Conservation (phyloP, 1,284 basidiomycete species). For the Agroathelia rolfsii region DNA sequence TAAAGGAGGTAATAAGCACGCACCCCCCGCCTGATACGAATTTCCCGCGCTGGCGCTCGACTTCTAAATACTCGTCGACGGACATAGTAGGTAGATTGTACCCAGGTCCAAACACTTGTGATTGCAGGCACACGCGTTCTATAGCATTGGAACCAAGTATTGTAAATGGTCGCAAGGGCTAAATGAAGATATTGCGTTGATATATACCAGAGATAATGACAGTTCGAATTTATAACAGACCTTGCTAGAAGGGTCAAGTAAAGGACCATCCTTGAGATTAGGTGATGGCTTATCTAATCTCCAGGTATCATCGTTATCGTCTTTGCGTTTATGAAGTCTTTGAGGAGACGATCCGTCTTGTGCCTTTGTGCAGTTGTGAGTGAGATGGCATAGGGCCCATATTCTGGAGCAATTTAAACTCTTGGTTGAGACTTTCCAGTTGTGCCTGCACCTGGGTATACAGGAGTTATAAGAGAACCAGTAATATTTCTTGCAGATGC, state of each 20-base stretch:
- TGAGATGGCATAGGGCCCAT: slow-evolving; percentile 36
- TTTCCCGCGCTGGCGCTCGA: slow-evolving; percentile 78
- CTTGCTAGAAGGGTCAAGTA: slow-evolving; percentile 70
- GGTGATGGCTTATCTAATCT: slow-evolving; percentile 51
- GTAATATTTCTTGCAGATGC: slow-evolving; percentile 50
- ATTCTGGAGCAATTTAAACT: slow-evolving; percentile 60
- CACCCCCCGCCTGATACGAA: slow-evolving; percentile 84
- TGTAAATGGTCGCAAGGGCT: slow-evolving; percentile 83
- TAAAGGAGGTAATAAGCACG: slow-evolving; percentile 19
- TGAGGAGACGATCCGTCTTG: slow-evolving; percentile 21
- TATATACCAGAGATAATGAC: slow-evolving; percentile 7
- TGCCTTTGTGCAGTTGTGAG: no score
- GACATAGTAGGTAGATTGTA: slow-evolving; percentile 92
- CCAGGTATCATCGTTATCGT: slow-evolving; percentile 58
- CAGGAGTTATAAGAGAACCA: slow-evolving; percentile 66
- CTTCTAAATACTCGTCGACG: slow-evolving; percentile 89
- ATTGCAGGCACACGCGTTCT: slow-evolving; percentile 62
- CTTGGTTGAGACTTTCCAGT: slow-evolving; percentile 62
- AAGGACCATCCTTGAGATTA: slow-evolving; percentile 45
- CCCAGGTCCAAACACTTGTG: slow-evolving; percentile 80
- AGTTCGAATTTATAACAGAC: slow-evolving; percentile 28
- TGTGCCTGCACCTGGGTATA: slow-evolving; percentile 65
- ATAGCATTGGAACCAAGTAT: slow-evolving; percentile 69
- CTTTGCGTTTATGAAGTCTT: slow-evolving; percentile 28
- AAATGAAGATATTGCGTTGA: no score